Evolutionary conservation across 2,329 filamentous ascomycete species (phyloP).

Genomic region (Piedraia hortae): DNA sequence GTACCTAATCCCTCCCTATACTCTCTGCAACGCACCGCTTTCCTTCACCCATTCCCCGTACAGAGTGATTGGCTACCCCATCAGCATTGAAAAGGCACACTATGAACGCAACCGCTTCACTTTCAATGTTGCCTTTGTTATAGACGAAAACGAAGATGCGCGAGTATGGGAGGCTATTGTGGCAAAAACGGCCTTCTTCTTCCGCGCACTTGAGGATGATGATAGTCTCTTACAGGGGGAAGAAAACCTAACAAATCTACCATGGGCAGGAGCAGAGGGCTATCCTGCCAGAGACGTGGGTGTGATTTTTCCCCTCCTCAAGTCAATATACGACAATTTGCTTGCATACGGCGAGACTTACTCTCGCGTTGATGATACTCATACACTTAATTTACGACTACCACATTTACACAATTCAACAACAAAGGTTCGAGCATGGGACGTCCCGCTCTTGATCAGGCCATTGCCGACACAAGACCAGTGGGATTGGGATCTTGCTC

Average conservation of each 20-base stretch:
- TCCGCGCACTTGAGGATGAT: conserved; percentile 79
- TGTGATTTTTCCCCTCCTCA: conserved; percentile 42
- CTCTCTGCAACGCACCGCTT: conserved; percentile 79
- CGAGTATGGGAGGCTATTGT: conserved; percentile 48
- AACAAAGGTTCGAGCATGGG: conserved; percentile 55
- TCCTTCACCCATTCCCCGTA: conserved; percentile 50
- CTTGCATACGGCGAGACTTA: conserved; percentile 87
- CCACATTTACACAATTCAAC: conserved; percentile 40
- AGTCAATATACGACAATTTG: conserved; percentile 69
- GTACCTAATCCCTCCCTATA: conserved; percentile 83
- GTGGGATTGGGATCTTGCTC: conserved; percentile 49
- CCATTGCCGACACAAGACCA: conserved; percentile 22
- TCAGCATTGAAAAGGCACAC: conserved; percentile 54
- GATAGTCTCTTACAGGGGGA: conserved; percentile 51
- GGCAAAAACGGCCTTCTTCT: conserved; percentile 55
- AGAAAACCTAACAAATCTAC: conserved; percentile 12
- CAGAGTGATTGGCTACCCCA: conserved; percentile 62
- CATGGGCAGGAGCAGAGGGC: conserved; percentile 8
- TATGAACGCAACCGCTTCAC: conserved; percentile 76
- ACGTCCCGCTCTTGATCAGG: conserved; percentile 57
- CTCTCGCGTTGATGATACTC: conserved; percentile 5
- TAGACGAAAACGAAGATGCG: conserved; percentile 42
- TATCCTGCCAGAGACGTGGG: conserved; percentile 8
- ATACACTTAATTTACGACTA: conserved; percentile 10
- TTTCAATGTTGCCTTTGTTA: conserved; percentile 83